Evolutionary conservation across 306 rosid genomes (phyloP).

Genomic region (Begonia loranthoides): DNA sequence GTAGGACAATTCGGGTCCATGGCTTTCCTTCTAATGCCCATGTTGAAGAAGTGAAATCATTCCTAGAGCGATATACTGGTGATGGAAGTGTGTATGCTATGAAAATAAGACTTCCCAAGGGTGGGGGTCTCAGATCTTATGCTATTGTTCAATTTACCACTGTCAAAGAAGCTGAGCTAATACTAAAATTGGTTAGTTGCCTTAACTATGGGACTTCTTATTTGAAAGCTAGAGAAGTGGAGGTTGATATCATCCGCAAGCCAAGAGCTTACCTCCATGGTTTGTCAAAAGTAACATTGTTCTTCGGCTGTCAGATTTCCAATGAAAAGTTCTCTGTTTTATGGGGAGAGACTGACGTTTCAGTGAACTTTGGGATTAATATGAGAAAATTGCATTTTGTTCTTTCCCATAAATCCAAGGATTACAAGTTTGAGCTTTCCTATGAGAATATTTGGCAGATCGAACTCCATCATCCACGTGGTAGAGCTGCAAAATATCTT

Average conservation of each 20-base stretch:
- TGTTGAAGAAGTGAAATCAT: constrained; percentile 12
- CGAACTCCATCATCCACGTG: constrained; percentile 31
- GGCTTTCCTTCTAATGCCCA: constrained; percentile 42
- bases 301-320: constrained; percentile 58
- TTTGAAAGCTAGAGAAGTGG: constrained; percentile 27
- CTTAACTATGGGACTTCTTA: constrained; percentile 19
- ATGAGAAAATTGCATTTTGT: constrained; percentile 28
- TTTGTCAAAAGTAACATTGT: constrained; percentile 22
- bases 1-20: constrained; percentile 44
- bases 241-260: constrained; percentile 34
- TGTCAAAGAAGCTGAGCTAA: constrained; percentile 13
- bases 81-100: constrained; percentile 40
- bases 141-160: constrained; percentile 56
- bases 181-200: constrained; percentile 17
- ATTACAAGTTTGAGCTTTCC: constrained; percentile 41
- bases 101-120: constrained; percentile 28
- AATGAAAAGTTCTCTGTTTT: constrained; percentile 24
- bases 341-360: constrained; percentile 23
- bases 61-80: constrained; percentile 42
- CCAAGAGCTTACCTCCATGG: constrained; percentile 27
- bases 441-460: constrained; percentile 64
- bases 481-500: constrained; percentile 29
- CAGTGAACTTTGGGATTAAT: constrained; percentile 33
- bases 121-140: constrained; percentile 17
- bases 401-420: constrained; percentile 7